phyloP scores from a whole-genome alignment of 2,329 filamentous ascomycete genomes.

The Aspergillus luchuensis region DNA sequence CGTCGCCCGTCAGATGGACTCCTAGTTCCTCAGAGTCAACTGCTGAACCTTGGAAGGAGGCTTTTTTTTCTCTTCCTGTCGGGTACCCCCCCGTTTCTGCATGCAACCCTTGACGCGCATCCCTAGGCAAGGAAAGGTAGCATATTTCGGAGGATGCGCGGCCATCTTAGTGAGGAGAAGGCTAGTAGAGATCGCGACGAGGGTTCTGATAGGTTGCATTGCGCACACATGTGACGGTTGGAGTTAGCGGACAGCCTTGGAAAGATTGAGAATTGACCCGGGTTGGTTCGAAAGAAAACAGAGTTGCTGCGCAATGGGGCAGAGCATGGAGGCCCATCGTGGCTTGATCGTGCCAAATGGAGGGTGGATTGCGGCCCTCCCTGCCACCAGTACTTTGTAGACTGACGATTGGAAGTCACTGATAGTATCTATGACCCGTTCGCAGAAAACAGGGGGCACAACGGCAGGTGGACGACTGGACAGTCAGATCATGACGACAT shows the following conservation, averaged over 20 bases:
- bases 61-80: not conserved
- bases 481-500: not conserved
- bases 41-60: not conserved
- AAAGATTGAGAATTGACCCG: constrained; percentile 6
- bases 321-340: not conserved
- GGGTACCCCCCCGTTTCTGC: not conserved
- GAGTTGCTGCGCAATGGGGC: not conserved
- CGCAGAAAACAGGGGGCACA: not conserved
- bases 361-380: not conserved
- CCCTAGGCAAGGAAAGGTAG: not conserved
- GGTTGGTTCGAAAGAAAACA: not conserved
- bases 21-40: not conserved
- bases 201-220: constrained; percentile 1
- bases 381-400: not conserved
- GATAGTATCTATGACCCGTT: not conserved
- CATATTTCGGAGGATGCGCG: not conserved
- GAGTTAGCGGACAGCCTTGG: not conserved
- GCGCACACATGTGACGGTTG: constrained; percentile 7
- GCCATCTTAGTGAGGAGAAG: not conserved
- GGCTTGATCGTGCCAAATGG: not conserved
- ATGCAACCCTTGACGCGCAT: constrained; percentile 6
- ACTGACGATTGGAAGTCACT: not conserved
- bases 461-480: not conserved
- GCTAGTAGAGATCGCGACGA: not conserved
- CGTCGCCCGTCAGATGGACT: not conserved